These are phyloP conservation scores for Penicillium oxalicum DNA, from an alignment of 2,329 filamentous ascomycete species.

Conservation along the genomic window DNA sequence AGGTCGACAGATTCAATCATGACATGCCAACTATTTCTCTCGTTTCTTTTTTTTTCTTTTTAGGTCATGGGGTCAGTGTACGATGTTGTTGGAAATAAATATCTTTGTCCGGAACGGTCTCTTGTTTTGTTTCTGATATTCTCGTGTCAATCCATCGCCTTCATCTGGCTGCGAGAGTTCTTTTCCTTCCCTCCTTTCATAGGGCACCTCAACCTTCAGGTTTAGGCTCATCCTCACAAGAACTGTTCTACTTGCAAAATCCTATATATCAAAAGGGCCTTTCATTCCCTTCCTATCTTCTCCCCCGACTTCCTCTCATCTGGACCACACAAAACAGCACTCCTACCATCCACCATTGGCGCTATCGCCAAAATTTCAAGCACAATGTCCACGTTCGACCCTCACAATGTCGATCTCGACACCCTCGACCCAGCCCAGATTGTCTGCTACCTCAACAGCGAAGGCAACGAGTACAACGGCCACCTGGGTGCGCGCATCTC, in stretches of 20 bases:
- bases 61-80: no score
- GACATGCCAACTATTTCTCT: background rate
- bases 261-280: no score
- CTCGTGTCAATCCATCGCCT: no score
- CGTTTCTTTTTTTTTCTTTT: background rate
- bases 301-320: background rate
- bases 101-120: no score
- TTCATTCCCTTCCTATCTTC: background rate
- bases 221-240: no score
- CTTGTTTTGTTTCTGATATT: no score
- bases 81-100: no score
- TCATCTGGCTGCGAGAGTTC: no score
- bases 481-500: constrained; percentile 40
- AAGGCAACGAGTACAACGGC: constrained; percentile 51
- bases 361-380: background rate
- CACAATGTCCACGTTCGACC: constrained; percentile 28
- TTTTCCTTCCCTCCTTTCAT: no score
- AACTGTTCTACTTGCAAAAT: no score
- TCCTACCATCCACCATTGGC: background rate
- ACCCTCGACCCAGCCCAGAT: constrained; percentile 41
- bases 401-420: constrained; percentile 41
- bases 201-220: no score
- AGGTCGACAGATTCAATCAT: constrained; percentile 5
- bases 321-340: no score
- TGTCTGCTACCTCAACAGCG: constrained; percentile 46